These are phyloP conservation scores for Poronia punctata DNA, from an alignment of 495 filamentous ascomycete species.

Conservation along the genomic window DNA sequence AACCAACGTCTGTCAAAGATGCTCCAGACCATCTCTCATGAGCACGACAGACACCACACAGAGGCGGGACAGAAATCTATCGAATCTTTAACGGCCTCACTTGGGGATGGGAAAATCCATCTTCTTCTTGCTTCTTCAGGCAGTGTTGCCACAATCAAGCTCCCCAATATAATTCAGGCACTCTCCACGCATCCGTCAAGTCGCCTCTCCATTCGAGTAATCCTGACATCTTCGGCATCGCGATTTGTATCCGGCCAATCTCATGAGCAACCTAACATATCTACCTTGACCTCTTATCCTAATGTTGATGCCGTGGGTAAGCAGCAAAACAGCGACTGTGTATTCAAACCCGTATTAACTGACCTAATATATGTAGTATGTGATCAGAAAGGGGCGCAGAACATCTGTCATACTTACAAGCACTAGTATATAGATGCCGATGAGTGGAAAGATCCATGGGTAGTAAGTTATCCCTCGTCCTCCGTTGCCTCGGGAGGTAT, in stretches of 20 bases:
- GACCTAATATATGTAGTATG: background rate
- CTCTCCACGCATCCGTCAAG: conserved; percentile 41
- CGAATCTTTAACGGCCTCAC: conserved; percentile 24
- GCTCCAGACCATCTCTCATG: conserved; percentile 26
- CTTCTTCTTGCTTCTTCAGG: conserved; percentile 67
- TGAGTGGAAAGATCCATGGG: conserved; percentile 72
- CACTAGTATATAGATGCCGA: conserved; percentile 59
- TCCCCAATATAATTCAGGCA: conserved; percentile 60
- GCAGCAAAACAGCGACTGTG: background rate
- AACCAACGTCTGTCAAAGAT: too few species aligned
- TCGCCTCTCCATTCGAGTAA: conserved; percentile 67
- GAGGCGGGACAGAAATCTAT: conserved; percentile 24
- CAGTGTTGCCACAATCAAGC: conserved; percentile 82
- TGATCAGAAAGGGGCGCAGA: background rate
- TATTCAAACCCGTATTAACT: background rate
- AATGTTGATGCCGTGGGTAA: conserved; percentile 57
- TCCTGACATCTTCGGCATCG: conserved; percentile 65
- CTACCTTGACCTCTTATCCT: conserved; percentile 39
- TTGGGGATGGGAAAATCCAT: conserved; percentile 60
- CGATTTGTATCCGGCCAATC: conserved; percentile 66
- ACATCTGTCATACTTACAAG: background rate
- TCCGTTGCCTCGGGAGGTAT: too few species aligned
- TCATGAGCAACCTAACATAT: conserved; percentile 57
- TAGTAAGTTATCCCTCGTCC: conserved; percentile 1
- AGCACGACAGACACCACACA: conserved; percentile 28